Evolutionary conservation across 2,329 filamentous ascomycete genomes (phyloP), one percentile per base, ranked within the genome.

Genomic region (Eutypella sp.): DNA sequence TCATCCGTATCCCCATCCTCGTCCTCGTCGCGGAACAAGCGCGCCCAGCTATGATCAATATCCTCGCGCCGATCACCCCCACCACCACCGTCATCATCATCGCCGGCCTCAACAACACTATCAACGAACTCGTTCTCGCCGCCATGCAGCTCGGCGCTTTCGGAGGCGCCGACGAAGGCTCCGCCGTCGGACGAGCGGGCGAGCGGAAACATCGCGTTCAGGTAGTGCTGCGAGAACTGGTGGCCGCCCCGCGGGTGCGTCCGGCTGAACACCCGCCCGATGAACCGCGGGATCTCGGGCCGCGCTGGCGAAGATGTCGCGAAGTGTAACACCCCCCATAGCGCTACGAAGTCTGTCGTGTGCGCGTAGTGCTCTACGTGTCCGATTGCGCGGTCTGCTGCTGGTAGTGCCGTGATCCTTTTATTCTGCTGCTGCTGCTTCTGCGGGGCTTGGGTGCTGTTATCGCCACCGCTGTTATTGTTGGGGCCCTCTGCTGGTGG

Each of bases 301-400:
- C 59, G 76, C 0, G 67, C 62, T 2, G 72, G 61, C 20, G 67
- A 65, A 42, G 76, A 74, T 23, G 67, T 72, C 2, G 74, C 72
- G 58, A 87, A 89, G 60, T 87, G 77, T 29, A 92, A 69, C 5
- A 90, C 80, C 1, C 88, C 88, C 75, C 85, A 88, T 9, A 82
- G 69, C 4, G 86, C 78, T 2, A 92, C 86, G 53, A 89, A 87
- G 56, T 93, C 88, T 15, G 73, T 76, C 8, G 75, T 76, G 59
- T 91, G 86, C 3, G 83, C 84, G 57, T 91, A 93, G 64, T 93
- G 88, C 65, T 93, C 88, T 33, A 93, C 84, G 53, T 90, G 76
- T 5, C 77, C 74, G 42, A 92, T 82, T 3, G 78, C 77, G 34
- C 71, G 67, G 49, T 72, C 70, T 5, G 71, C 65, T 8, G 70